Percentiles rank a stretch among this genome's conserved stretches.
Conservation (phyloP, 768 basidiomycete genomes). For the Podaxis sp. region DNA sequence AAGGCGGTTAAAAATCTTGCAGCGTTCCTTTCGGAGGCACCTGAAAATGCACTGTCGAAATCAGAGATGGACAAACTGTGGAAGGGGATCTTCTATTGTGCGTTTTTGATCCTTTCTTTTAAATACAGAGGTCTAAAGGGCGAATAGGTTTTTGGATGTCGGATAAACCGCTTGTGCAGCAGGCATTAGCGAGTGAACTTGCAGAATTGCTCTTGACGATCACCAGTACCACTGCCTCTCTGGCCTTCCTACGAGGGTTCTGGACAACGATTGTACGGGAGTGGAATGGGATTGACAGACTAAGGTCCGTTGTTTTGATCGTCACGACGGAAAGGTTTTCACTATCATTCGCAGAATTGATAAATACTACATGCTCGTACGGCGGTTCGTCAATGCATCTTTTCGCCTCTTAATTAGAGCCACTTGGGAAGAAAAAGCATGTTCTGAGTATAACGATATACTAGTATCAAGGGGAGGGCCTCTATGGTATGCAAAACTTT, state of each 20-base stretch:
- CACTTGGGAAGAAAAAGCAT: slow-evolving; percentile 61
- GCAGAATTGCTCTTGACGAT: slow-evolving; percentile 80
- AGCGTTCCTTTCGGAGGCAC: slow-evolving; percentile 72
- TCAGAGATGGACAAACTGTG: slow-evolving; percentile 89
- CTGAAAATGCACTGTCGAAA: slow-evolving; percentile 59
- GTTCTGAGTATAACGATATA: slow-evolving; percentile 68
- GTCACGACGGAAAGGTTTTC: slow-evolving; percentile 3
- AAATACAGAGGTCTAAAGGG: neutral
- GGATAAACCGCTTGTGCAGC: slow-evolving; percentile 96
- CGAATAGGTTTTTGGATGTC: slow-evolving; percentile 97
- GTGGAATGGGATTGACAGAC: slow-evolving; percentile 89
- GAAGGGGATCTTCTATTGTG: slow-evolving; percentile 98
- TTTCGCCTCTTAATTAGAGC: slow-evolving; percentile 75
- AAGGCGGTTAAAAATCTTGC: slow-evolving; percentile 82
- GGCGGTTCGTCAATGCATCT: slow-evolving; percentile 82
- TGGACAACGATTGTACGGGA: slow-evolving; percentile 91
- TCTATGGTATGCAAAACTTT: slow-evolving; percentile 58
- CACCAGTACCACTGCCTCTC: slow-evolving; percentile 50
- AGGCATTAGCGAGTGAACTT: slow-evolving; percentile 82
- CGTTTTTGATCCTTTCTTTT: slow-evolving; percentile 22
- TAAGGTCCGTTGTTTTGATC: slow-evolving; percentile 56
- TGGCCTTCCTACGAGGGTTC: slow-evolving; percentile 84
- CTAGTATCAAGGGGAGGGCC: slow-evolving; percentile 72
- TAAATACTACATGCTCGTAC: slow-evolving; percentile 95
- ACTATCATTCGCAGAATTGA: slow-evolving; percentile 64